Evolutionary conservation across 2,329 filamentous ascomycete species (phyloP), one percentile per base, ranked within the genome.

Genomic region (Botrytis byssoidea): DNA sequence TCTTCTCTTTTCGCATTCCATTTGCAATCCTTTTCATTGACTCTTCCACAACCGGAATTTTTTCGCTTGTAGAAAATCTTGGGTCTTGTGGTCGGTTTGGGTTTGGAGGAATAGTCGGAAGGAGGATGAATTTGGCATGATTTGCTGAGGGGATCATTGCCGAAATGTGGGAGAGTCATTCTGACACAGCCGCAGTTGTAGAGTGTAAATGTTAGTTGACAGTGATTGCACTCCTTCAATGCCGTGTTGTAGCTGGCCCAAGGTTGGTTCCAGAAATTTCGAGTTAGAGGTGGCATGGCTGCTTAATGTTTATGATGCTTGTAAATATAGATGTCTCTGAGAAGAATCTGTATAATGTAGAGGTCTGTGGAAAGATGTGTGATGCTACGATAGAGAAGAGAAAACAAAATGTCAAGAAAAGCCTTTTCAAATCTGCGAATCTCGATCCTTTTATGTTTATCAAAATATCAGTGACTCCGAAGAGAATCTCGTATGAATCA

Each of bases 311-410:
- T 3, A 55, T 55, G 48, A n/a, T 51, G 25, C 2, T n/a, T 51
- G 25, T 51, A 16, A 14, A 6, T 16, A 6, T n/a, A n/a, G 25
- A 16, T 51, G 12, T n/a, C 10, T 7, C 25, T 51, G 10, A n/a
- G 25, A 8, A 16, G 25, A 7, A 0, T 16, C 2, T 14, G n/a
- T n/a, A 14, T n/a, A 4, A 2, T n/a, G 1, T 51, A 10, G 6
- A 55, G 25, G 16, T 55, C 3, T 12, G 4, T 55, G 25, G 3
- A 55, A 12, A n/a, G 12, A 55, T 55, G 10, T 3, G 48, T 16
- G 2, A 55, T 55, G 48, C 25, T 7, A 55, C 2, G 48, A n/a
- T 8, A 55, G 48, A 55, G 48, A n/a, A n/a, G 14, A 14, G 10
- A 16, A n/a, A 51, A 51, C 2, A 25, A n/a, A n/a, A 16, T 5